Evolutionary conservation across 176 grass and related monocot genomes (phyloP).

Genomic region (Paspalum notatum): DNA sequence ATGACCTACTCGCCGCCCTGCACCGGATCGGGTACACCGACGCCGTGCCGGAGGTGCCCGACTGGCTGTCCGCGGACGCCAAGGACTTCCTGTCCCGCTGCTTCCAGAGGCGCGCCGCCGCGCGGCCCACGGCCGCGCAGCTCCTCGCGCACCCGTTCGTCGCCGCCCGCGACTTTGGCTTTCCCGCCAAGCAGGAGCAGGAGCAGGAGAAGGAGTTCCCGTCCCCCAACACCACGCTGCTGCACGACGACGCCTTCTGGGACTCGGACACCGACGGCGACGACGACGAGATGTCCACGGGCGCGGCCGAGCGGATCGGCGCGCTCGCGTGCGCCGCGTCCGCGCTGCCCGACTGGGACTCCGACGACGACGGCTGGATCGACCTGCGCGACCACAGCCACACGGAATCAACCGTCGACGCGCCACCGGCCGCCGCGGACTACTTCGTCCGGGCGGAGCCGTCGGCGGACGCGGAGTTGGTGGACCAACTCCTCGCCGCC

Average conservation of each 20-base stretch:
- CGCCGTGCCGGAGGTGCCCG: slow-evolving; percentile 55
- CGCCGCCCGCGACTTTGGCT: slow-evolving; percentile 9
- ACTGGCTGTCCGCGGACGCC: slow-evolving; percentile 66
- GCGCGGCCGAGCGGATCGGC: slow-evolving; percentile 44
- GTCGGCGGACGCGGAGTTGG: not conserved
- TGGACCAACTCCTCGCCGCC: not conserved
- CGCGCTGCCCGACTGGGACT: slow-evolving; percentile 53
- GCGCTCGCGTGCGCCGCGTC: slow-evolving; percentile 47
- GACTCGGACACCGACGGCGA: slow-evolving; percentile 51
- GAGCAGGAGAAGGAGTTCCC: slow-evolving; percentile 50
- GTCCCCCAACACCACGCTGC: slow-evolving; percentile 69
- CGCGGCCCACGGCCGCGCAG: slow-evolving; percentile 51
- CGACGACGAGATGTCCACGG: slow-evolving; percentile 36
- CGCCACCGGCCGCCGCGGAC: not conserved
- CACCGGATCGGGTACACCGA: slow-evolving; percentile 78
- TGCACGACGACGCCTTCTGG: slow-evolving; percentile 57
- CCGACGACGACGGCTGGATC: slow-evolving; percentile 60
- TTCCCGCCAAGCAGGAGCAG: slow-evolving; percentile 2
- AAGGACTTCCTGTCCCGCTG: slow-evolving; percentile 72
- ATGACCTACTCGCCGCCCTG: slow-evolving; percentile 51
- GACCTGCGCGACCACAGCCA: slow-evolving; percentile 20
- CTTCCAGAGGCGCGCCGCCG: slow-evolving; percentile 41
- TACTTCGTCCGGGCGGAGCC: slow-evolving; percentile 3
- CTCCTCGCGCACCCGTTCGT: slow-evolving; percentile 74
- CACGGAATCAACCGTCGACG: too few relatives aligned